A percentile compares a stretch with the other conserved stretches of the same genome.
Evolutionary conservation across 352 stramenopile genomes (phyloP).

Genomic region (Pythium sukuiense): DNA sequence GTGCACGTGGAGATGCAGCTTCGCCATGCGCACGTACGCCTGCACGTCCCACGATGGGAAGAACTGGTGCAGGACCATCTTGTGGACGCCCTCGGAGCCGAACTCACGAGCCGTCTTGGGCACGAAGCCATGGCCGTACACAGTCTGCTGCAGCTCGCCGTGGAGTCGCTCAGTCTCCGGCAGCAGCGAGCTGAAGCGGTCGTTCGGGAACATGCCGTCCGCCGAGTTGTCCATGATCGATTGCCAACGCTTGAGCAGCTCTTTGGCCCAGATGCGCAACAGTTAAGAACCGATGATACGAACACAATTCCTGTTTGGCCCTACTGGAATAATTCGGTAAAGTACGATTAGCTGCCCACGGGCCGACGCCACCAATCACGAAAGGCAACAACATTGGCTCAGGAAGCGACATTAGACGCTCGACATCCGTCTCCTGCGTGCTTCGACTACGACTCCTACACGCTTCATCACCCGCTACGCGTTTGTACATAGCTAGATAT

Average conservation of each 20-base stretch:
- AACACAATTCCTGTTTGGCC: too few relatives aligned
- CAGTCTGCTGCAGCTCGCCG: conserved; percentile 51
- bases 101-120: conserved; percentile 74
- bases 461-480: background rate
- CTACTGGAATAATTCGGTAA: background rate
- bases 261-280: conserved; percentile 5
- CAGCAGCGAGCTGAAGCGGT: conserved; percentile 79
- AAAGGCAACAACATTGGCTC: conserved; percentile 2
- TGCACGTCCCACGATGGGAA: conserved; percentile 82
- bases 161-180: conserved; percentile 71
- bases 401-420: background rate
- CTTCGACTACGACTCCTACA: background rate
- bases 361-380: conserved; percentile 1
- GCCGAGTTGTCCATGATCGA: background rate
- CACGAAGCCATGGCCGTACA: conserved; percentile 50
- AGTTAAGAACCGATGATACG: conserved; percentile 16
- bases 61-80: conserved; percentile 83
- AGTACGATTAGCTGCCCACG: conserved; percentile 12
- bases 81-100: conserved; percentile 29
- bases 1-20: conserved; percentile 77
- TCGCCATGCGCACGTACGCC: conserved; percentile 79
- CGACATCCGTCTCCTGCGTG: background rate
- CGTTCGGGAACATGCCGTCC: conserved; percentile 67
- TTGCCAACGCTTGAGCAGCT: background rate
- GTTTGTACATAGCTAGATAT: background rate